These are phyloP conservation scores for Lotus japonicus DNA, from an alignment of 306 rosid genomes.

Conservation along the genomic window DNA sequence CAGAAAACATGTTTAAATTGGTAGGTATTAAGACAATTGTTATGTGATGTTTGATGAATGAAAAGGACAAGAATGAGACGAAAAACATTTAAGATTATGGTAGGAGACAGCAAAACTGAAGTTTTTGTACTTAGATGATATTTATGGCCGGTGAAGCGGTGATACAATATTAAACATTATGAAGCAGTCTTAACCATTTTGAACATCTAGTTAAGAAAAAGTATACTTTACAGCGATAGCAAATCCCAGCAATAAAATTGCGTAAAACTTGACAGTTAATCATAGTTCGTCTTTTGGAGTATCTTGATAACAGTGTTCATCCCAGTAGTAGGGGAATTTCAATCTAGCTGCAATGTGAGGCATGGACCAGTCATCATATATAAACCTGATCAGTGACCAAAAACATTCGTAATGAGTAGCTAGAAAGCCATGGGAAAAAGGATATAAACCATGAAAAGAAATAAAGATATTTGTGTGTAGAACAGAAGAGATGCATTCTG, in stretches of 20 bases:
- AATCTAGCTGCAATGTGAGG: constrained; percentile 83
- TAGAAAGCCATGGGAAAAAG: neutral
- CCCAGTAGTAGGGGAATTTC: constrained; percentile 80
- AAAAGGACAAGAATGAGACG: no score
- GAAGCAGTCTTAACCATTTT: neutral
- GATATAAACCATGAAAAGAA: neutral
- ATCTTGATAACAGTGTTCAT: constrained; percentile 58
- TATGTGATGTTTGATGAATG: no score
- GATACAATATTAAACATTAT: neutral
- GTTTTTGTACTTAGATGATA: no score
- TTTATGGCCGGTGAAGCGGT: neutral
- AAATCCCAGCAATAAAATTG: neutral
- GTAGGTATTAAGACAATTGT: no score
- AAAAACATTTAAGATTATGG: no score
- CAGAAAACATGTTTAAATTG: no score
- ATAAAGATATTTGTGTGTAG: no score
- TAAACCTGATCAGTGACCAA: constrained; percentile 51
- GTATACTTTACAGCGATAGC: neutral
- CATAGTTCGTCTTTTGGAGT: constrained; percentile 64
- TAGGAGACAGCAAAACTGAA: no score
- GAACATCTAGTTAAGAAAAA: neutral
- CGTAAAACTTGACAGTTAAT: constrained; percentile 9
- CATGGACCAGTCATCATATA: constrained; percentile 75
- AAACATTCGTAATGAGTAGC: constrained; percentile 15
- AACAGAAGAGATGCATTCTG: neutral